Evolutionary conservation across 2,329 filamentous ascomycete genomes (phyloP).

Genomic region (Microdochium bolleyi): DNA sequence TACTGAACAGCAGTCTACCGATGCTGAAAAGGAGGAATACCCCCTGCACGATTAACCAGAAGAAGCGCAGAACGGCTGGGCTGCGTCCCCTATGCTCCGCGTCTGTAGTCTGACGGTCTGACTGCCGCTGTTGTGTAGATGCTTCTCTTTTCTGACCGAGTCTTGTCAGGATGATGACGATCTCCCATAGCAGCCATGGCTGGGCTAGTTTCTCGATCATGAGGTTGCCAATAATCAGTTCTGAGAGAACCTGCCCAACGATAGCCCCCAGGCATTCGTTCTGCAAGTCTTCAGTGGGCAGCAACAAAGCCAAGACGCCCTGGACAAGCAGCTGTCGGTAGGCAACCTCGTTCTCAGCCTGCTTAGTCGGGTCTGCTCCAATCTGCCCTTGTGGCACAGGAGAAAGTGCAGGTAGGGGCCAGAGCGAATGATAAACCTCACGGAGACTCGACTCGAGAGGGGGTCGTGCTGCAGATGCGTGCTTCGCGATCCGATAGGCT

Average conservation of each 20-base stretch:
- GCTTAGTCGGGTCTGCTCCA: conserved; percentile 43
- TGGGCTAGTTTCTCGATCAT: conserved; percentile 75
- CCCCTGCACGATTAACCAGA: conserved; percentile 50
- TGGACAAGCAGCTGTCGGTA: conserved; percentile 88
- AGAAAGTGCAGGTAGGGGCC: conserved; percentile 71
- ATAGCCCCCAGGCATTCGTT: conserved; percentile 79
- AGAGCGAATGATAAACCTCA: conserved; percentile 74
- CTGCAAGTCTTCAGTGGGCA: conserved; percentile 87
- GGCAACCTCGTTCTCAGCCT: conserved; percentile 67
- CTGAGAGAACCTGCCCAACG: conserved; percentile 80
- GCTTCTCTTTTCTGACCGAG: conserved; percentile 20
- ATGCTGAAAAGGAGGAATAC: conserved; percentile 48
- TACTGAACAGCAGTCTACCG: conserved; percentile 57
- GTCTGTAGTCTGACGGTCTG: not conserved
- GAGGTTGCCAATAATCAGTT: conserved; percentile 79
- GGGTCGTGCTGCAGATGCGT: conserved; percentile 41
- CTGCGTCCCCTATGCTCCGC: conserved; percentile 1
- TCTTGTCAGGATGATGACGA: conserved; percentile 63
- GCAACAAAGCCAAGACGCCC: conserved; percentile 69
- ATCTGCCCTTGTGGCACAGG: conserved; percentile 59
- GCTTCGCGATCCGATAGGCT: conserved; percentile 68
- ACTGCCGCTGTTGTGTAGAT: conserved; percentile 4
- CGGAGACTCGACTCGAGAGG: conserved; percentile 56
- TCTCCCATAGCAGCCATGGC: conserved; percentile 84
- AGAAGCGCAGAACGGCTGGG: conserved; percentile 37